Percentiles rank a stretch among this genome's conserved stretches.
Conservation (phyloP, 441 rosid genomes). For the Arabidopsis hybrid region DNA sequence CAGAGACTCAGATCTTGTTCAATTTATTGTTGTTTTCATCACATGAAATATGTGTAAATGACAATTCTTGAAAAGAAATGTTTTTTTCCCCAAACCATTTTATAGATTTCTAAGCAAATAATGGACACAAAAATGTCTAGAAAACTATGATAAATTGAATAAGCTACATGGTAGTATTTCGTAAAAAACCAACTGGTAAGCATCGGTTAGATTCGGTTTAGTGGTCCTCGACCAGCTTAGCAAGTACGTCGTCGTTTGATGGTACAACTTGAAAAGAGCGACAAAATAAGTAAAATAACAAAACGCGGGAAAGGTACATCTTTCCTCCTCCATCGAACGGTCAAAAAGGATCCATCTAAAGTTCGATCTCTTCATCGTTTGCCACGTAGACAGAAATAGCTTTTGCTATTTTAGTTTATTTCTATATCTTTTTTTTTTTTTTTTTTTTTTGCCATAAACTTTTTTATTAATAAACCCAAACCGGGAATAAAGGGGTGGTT, state of each 20-base stretch:
- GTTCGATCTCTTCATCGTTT: neutral
- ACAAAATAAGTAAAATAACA: neutral
- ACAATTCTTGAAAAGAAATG: neutral
- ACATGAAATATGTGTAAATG: conserved; percentile 14
- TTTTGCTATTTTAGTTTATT: neutral
- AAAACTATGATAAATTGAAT: neutral
- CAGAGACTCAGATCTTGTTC: neutral
- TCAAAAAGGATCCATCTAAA: neutral
- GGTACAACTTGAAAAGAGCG: neutral
- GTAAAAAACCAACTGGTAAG: neutral
- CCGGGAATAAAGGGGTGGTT: no score
- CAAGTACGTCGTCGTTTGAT: conserved; percentile 11
- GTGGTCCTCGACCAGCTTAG: neutral
- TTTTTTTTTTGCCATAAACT: no score
- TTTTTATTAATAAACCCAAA: no score
- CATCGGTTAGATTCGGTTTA: neutral
- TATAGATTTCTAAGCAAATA: neutral
- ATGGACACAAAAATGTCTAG: neutral
- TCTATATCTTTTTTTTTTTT: neutral
- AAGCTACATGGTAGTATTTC: neutral
- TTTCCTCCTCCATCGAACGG: neutral
- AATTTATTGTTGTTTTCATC: conserved; percentile 16
- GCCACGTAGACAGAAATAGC: neutral
- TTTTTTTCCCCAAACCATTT: neutral
- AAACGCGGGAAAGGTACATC: conserved; percentile 10